Percentiles rank a stretch among this genome's conserved stretches.
Evolutionary conservation across 441 rosid species (phyloP).

Genomic region (Euphorbia schlechtendalii): DNA sequence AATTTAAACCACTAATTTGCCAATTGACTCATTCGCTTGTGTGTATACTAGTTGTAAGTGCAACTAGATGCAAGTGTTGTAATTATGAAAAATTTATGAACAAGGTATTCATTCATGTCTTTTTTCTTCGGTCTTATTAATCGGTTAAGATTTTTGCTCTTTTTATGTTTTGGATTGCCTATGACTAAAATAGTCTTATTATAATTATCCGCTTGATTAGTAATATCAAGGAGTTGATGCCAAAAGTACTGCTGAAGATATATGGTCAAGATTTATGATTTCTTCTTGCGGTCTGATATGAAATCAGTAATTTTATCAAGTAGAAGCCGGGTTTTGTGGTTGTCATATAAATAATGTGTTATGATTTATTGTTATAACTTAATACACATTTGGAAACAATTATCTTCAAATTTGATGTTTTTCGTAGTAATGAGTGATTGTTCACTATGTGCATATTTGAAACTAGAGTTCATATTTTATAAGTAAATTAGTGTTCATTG

Average conservation of each 20-base stretch:
- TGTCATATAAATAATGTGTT: not conserved
- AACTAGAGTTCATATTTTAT: not conserved
- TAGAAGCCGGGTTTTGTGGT: not conserved
- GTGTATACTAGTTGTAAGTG: not conserved
- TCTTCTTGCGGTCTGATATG: too few relatives aligned
- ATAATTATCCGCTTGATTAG: not conserved
- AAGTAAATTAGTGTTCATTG: slow-evolving; percentile 4
- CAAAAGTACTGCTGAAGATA: too few relatives aligned
- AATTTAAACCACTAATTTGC: not conserved
- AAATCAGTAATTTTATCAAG: not conserved
- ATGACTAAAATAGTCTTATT: too few relatives aligned
- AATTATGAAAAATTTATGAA: too few relatives aligned
- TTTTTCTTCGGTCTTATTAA: too few relatives aligned
- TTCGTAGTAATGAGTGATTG: not conserved
- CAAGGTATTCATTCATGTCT: too few relatives aligned
- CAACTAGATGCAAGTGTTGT: not conserved
- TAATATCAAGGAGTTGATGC: too few relatives aligned
- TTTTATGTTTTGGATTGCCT: too few relatives aligned
- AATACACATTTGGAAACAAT: not conserved
- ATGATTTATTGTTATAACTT: not conserved
- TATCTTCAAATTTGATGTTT: not conserved
- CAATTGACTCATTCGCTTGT: not conserved
- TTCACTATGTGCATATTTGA: not conserved
- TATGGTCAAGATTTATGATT: too few relatives aligned
- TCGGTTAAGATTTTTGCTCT: too few relatives aligned